Percentiles rank a stretch among this genome's conserved stretches.
These are phyloP conservation scores for Exserohilum rostratum DNA, from an alignment of 2,329 filamentous ascomycete species.

Conservation along the genomic window DNA sequence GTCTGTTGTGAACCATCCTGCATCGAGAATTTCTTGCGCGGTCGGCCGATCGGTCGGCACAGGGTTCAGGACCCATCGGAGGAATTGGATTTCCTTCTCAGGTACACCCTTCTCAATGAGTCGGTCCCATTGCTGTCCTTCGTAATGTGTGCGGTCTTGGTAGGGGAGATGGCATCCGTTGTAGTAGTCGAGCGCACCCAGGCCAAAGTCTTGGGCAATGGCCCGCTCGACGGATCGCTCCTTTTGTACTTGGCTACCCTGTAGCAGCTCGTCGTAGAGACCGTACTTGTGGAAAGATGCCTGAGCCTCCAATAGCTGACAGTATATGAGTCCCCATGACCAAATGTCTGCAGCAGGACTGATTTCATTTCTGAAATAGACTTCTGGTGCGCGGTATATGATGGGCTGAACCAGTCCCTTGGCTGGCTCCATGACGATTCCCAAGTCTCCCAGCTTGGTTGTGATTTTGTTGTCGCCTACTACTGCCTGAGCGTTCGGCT, in stretches of 20 bases:
- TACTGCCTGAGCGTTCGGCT: background rate
- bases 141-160: slow-evolving; percentile 7
- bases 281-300: slow-evolving; percentile 15
- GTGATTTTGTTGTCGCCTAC: slow-evolving; percentile 6
- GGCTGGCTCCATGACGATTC: slow-evolving; percentile 19
- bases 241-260: slow-evolving; percentile 10
- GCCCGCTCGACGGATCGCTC: slow-evolving; percentile 11
- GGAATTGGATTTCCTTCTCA: slow-evolving; percentile 12
- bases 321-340: slow-evolving; percentile 18
- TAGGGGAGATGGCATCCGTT: slow-evolving; percentile 11
- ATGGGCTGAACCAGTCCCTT: slow-evolving; percentile 17
- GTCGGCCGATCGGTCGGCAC: slow-evolving; percentile 12
- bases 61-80: slow-evolving; percentile 14
- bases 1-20: slow-evolving; percentile 9
- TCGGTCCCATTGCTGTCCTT: slow-evolving; percentile 14
- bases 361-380: slow-evolving; percentile 19
- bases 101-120: slow-evolving; percentile 9
- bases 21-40: slow-evolving; percentile 7
- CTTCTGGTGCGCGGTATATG: slow-evolving; percentile 17
- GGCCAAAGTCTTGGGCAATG: slow-evolving; percentile 14
- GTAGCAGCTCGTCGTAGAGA: slow-evolving; percentile 11
- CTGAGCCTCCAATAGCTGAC: slow-evolving; percentile 17
- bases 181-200: slow-evolving; percentile 7
- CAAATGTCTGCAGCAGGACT: slow-evolving; percentile 15
- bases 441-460: slow-evolving; percentile 14